Percentiles rank a stretch among this genome's conserved stretches.
These are phyloP conservation scores for Rhinocladiella similis DNA, from an alignment of 2,329 filamentous ascomycete species.

Conservation along the genomic window DNA sequence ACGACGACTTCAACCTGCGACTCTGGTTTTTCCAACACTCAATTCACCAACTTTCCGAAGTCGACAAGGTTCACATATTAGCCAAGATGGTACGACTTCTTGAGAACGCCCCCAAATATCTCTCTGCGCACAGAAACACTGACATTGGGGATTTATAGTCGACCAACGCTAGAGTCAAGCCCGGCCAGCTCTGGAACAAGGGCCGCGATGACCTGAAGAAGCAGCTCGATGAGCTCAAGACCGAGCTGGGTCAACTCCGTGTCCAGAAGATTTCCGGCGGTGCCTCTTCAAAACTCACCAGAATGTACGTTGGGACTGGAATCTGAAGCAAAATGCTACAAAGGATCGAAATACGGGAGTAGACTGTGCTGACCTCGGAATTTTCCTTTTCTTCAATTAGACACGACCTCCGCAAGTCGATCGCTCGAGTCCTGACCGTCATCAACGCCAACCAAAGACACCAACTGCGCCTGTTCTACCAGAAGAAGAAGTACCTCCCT, in stretches of 20 bases:
- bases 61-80: slow-evolving; percentile 20
- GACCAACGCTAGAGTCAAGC: slow-evolving; percentile 76
- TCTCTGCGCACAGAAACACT: slow-evolving; percentile 6
- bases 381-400: slow-evolving; percentile 47
- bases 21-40: slow-evolving; percentile 8
- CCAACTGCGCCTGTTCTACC: slow-evolving; percentile 98
- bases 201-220: slow-evolving; percentile 97
- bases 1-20: slow-evolving; percentile 7
- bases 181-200: slow-evolving; percentile 96
- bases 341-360: too few species aligned
- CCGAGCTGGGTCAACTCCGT: slow-evolving; percentile 91
- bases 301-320: slow-evolving; percentile 70
- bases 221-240: slow-evolving; percentile 93
- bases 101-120: neutral
- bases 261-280: slow-evolving; percentile 94
- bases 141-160: slow-evolving; percentile 45
- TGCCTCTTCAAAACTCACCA: slow-evolving; percentile 92
- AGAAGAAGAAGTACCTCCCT: slow-evolving; percentile 99
- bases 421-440: slow-evolving; percentile 97
- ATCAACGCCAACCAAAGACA: slow-evolving; percentile 99
- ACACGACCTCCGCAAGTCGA: slow-evolving; percentile 99
- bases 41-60: slow-evolving; percentile 9
- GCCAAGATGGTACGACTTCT: slow-evolving; percentile 26
- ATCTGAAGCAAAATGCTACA: too few species aligned
- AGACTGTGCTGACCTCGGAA: neutral